Base-by-base conservation (phyloP, 345 rosid species). In the Camelina laxa region DNA sequence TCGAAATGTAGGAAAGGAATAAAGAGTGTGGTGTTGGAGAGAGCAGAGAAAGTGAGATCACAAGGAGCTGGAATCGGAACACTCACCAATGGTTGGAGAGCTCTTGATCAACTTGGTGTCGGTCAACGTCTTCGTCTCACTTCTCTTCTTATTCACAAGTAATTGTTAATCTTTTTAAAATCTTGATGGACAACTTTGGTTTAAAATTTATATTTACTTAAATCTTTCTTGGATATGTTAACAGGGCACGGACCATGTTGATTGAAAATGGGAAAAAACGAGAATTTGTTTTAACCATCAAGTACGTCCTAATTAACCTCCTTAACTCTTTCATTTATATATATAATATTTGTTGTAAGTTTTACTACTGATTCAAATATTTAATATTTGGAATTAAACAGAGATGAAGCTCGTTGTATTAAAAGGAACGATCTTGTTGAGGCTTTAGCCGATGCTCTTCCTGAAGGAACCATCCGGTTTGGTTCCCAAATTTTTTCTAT, bases 61-160 rank as follows among this genome's bases (percentile, higher is more conserved):
- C 71, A 85, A 7, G 90, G 92, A 74, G 80, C 85, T 45, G 89
- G 80, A 17, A 86, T 89, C 1, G 76, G 67, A 6, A 69, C 88
- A 16, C 83, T 69, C 9, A 27, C 79, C 11, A 89, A 87, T 71
- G 95, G 95, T 9, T 89, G 92, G 90, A 80, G 66, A 9, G 95
- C 87, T 4, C 86, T 89, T 4, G 82, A 86, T 63, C 84, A 84
- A 35, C 90, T 87, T 31, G 86, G 87, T 9, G 80, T 86, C 15
- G 87, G 62, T 51, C 55, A 82, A 4, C 63, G 56, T 5, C 90
- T 89, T 68, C 79, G 90, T 36, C 76, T 41, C 41, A 75, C 80
- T 41, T 76, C 89, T 57, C 14, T 19, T 48, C 82, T 62, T 55
- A 68, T 79, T 64, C 74, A 64, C 15, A 66, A 74, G 91, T 85